Evolutionary conservation across 2,329 filamentous ascomycete species (phyloP), one percentile per base, ranked within the genome.

Genomic region (Fusarium sp.): DNA sequence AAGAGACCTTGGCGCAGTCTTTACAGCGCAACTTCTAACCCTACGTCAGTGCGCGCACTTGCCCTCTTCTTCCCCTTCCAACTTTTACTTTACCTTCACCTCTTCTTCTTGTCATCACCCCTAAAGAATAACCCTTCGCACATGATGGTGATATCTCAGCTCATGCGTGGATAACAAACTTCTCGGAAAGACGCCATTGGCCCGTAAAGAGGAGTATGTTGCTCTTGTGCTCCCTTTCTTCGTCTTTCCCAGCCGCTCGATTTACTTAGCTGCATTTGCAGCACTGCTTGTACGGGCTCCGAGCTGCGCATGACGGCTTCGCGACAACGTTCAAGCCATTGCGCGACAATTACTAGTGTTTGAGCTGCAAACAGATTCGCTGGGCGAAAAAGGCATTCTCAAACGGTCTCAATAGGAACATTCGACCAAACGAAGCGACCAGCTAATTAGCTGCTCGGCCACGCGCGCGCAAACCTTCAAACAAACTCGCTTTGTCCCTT

Each of bases 141-240:
- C 45, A 62, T 42, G 41, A 72, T 67, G 64, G 50, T 70, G 65
- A 71, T 62, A 73, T 60, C 56, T 71, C 66, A 58, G 54, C 59
- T 25, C 54, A 65, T 47, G 45, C 55, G 66, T 53, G 62, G 54
- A 68, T 65, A 68, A 36, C 45, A 38, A 70, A 53, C 61, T 45
- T 31, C 18, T 56, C 53, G 47, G 42, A 70, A 65, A 66, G 47
- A 64, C 66, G 70, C 73, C 73, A 68, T 72, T 75, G 72, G 70
- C 72, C 59, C 65, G 60, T 47, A 62, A 71, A 65, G 63, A 71
- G 66, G 74, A 73, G 66, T 66, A 76, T 72, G 73, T 62, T 75
- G 67, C 65, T 61, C 47, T 68, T 49, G 65, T 46, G 60, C 62
- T 64, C 63, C 70, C 62, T 68, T 65, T 66, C 65, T 58, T 64